phyloP scores from a whole-genome alignment of 2,329 filamentous ascomycete genomes.

The Lachnellula cervina region DNA sequence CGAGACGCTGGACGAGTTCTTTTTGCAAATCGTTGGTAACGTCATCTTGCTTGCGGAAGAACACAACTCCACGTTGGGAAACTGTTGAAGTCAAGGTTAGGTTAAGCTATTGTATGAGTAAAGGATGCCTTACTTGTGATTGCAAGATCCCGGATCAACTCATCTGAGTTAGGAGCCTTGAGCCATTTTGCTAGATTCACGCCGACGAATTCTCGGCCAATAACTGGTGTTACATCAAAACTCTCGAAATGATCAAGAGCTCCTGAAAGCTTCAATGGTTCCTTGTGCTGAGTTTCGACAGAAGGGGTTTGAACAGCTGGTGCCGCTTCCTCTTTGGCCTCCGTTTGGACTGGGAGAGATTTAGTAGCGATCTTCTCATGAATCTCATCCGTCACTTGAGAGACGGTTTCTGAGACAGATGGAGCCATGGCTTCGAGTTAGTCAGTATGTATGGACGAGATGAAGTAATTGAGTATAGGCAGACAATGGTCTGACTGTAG shows the following conservation, averaged over 20 bases:
- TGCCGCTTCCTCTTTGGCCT: conserved; percentile 10
- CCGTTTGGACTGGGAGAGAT: conserved; percentile 3
- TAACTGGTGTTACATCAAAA: conserved; percentile 41
- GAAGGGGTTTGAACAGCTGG: conserved; percentile 19
- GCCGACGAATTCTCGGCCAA: conserved; percentile 40
- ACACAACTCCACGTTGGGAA: conserved; percentile 64
- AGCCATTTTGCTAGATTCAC: conserved; percentile 43
- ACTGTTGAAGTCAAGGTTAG: conserved; percentile 38
- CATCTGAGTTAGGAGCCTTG: conserved; percentile 41
- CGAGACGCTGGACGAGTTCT: conserved; percentile 55
- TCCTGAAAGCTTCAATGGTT: conserved; percentile 28
- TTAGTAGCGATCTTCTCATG: conserved; percentile 23
- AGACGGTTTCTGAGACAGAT: conserved; percentile 22
- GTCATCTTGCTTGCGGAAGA: conserved; percentile 61
- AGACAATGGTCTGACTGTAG: no score
- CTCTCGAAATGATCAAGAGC: conserved; percentile 26
- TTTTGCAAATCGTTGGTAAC: conserved; percentile 62
- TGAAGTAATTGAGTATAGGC: not conserved
- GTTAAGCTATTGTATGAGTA: not conserved
- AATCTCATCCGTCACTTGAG: conserved; percentile 20
- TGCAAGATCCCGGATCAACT: conserved; percentile 45
- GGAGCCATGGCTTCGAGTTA: conserved; percentile 20
- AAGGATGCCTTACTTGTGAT: conserved; percentile 36
- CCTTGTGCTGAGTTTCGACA: conserved; percentile 13
- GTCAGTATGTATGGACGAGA: not conserved